Percentiles rank a stretch among this genome's conserved stretches.
phyloP scores from a whole-genome alignment of 345 rosid genomes.

The Pistacia atlantica region DNA sequence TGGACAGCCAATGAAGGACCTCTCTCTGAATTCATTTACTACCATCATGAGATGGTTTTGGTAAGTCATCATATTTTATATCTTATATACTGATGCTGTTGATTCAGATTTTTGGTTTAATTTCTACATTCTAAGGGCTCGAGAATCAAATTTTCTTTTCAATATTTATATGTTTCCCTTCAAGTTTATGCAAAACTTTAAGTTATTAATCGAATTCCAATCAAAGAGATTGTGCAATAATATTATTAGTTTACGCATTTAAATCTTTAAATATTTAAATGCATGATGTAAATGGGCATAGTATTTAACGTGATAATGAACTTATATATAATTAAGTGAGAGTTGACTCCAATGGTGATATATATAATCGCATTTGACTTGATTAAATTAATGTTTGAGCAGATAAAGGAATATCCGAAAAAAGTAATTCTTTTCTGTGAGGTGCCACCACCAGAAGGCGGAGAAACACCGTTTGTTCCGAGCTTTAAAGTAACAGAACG shows the following conservation, averaged over 20 bases:
- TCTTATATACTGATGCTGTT: no score
- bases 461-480: conserved; percentile 75
- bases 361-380: not conserved
- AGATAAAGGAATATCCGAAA: conserved; percentile 55
- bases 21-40: conserved; percentile 62
- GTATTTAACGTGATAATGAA: not conserved
- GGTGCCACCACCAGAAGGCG: conserved; percentile 66
- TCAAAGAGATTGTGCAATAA: no score
- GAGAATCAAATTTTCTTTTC: not conserved
- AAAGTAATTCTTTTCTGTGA: conserved; percentile 58
- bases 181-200: not conserved
- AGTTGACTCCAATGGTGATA: not conserved
- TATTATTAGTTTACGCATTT: no score
- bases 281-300: not conserved
- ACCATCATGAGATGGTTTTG: conserved; percentile 76
- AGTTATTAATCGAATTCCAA: no score
- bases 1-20: conserved; percentile 85
- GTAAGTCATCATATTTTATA: conserved; percentile 23
- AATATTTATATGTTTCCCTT: not conserved
- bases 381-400: not conserved
- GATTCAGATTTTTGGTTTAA: not conserved
- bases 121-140: not conserved
- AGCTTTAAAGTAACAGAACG: conserved; percentile 61
- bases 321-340: not conserved
- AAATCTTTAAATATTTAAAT: not conserved